Base-by-base conservation (phyloP, 2,329 filamentous ascomycete species). In the Sodiomyces alkalinus region DNA sequence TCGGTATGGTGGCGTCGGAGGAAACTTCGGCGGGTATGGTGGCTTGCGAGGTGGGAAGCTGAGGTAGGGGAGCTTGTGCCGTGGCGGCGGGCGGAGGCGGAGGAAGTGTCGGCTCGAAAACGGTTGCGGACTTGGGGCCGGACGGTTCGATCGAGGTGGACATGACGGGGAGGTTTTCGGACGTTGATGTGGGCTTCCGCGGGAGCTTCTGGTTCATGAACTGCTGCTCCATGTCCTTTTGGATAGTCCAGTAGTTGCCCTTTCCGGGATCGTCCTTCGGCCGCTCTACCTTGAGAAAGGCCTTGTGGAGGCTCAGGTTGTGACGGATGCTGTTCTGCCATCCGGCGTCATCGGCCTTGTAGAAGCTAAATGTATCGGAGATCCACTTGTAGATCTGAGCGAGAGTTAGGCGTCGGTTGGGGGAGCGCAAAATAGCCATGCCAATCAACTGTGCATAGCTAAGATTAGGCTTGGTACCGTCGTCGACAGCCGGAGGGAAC, bases 261-360 rank as follows among this genome's bases (percentile, higher is more conserved):
- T 96, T 96, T 43, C 90, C 90, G 3, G 87, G 86, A 45, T 96
- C 90, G 47, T 94, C 86, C 62, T 96, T 96, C 32, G 86, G 85
- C 33, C 90, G 72, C 52, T 94, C 86, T 46, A 92, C 80, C 58
- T 96, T 96, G 49, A 86, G 75, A 47, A 96, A 96, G 26, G 81
- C 82, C 57, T 96, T 96, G 64, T 94, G 92, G 24, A 98, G 64
- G 47, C 86, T 94, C 19, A 98, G 72, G 43, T 98, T 98, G 55
- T 98, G 90, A 19, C 90, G 80, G 50, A 98, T 98, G 58, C 90
- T 96, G 54, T 98, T 98, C 55, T 96, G 87, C 90, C 90, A 98
- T 37, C 90, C 87, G 8, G 80, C 74, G 43, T 94, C 85, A 31
- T 76, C 70, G 23, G 74, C 69, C 41, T 71, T 76, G 59, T 96